Conservation (phyloP, 139 green algal genomes). For the Ettlia oleoabundans region DNA sequence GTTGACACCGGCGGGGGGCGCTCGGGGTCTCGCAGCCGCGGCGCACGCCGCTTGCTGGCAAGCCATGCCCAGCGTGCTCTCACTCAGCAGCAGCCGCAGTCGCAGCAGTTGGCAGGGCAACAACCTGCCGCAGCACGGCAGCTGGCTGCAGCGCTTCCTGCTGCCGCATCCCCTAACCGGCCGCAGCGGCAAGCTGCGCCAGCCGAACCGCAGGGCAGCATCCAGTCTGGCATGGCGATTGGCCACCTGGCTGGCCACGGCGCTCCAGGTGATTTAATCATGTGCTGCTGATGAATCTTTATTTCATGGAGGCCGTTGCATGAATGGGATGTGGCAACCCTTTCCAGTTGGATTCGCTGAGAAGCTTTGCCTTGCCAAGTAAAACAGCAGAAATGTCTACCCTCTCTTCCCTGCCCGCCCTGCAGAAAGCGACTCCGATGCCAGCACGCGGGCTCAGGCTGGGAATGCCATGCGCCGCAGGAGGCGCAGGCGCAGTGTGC, state of each 20-base stretch:
- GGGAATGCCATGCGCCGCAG: not conserved
- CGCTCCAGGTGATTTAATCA: not conserved
- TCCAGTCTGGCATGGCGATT: conserved; percentile 32
- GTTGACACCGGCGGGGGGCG: not conserved
- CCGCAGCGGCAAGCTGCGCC: not conserved
- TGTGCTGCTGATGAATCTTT: too few species aligned
- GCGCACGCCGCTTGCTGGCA: too few species aligned
- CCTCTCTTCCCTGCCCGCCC: too few species aligned
- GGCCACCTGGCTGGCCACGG: not conserved
- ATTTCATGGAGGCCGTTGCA: too few species aligned
- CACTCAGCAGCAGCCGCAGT: too few species aligned
- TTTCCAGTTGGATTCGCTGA: too few species aligned
- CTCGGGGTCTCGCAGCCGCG: too few species aligned
- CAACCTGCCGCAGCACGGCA: not conserved
- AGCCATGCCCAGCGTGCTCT: too few species aligned
- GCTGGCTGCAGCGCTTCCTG: not conserved
- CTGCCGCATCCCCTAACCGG: not conserved
- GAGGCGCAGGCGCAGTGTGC: not conserved
- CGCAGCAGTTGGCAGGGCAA: not conserved
- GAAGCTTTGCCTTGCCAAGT: too few species aligned
- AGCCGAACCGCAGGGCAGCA: conserved; percentile 15
- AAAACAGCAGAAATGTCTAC: too few species aligned
- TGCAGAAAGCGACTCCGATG: conserved; percentile 27
- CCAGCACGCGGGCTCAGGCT: conserved; percentile 9
- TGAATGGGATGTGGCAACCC: not conserved